Evolutionary conservation across 148 eudicot species (phyloP).

Genomic region (Rhododendron henanense): DNA sequence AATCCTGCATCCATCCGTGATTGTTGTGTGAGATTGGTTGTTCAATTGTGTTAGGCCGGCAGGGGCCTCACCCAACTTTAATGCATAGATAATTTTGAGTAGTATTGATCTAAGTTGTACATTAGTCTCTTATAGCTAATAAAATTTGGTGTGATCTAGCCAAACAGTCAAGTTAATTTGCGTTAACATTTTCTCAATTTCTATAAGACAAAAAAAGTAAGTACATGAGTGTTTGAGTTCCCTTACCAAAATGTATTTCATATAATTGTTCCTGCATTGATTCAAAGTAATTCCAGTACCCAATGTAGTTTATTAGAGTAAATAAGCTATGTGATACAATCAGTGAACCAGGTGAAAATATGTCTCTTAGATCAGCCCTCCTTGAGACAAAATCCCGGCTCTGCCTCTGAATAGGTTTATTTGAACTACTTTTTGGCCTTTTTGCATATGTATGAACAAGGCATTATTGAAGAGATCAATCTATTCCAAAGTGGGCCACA

Average conservation of each 20-base stretch:
- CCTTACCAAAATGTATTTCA: background rate
- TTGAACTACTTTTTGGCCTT: background rate
- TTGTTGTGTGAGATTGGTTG: conserved; percentile 1
- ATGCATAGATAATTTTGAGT: background rate
- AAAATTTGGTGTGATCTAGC: background rate
- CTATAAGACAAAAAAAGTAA: background rate
- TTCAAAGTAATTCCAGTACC: background rate
- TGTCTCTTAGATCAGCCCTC: background rate
- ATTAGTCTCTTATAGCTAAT: no score
- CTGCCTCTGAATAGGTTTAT: background rate
- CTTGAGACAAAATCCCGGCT: background rate
- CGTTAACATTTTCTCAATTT: background rate
- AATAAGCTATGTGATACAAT: background rate
- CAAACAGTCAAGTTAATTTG: background rate
- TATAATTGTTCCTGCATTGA: background rate
- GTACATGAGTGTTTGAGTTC: background rate
- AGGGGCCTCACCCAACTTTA: background rate
- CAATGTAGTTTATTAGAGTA: background rate
- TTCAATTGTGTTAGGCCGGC: background rate
- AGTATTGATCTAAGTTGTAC: background rate
- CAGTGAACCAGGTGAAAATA: background rate
- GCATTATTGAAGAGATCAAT: background rate
- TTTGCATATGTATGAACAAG: background rate
- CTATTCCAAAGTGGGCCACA: background rate
- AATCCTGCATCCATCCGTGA: background rate